Evolutionary conservation across 352 stramenopile species (phyloP).

Genomic region (Phytophthora kernoviae): DNA sequence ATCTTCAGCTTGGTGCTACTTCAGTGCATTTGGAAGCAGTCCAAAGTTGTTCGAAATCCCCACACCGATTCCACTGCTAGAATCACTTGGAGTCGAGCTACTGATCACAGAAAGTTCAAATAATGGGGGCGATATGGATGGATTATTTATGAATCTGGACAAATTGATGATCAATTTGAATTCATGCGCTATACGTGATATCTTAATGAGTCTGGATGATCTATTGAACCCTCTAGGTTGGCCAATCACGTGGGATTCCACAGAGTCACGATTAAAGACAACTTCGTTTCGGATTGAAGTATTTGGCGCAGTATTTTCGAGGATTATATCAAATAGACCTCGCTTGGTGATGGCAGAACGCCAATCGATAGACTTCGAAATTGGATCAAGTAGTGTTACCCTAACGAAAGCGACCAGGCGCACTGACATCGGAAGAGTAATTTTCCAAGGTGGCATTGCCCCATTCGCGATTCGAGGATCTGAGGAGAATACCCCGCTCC

Average conservation of each 20-base stretch:
- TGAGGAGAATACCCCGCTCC: constrained; percentile 8
- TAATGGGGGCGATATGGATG: constrained; percentile 22
- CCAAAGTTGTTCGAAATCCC: not conserved
- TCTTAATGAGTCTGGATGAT: constrained; percentile 10
- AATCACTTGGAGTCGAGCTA: constrained; percentile 32
- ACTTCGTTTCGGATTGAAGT: constrained; percentile 40
- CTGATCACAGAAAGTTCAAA: constrained; percentile 23
- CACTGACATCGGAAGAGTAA: not conserved
- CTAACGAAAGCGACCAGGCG: constrained; percentile 8
- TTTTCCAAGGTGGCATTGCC: constrained; percentile 38
- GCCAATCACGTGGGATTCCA: constrained; percentile 18
- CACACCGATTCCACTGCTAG: constrained; percentile 9
- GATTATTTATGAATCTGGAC: constrained; percentile 19
- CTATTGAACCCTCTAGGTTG: constrained; percentile 26
- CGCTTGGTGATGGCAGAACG: constrained; percentile 28
- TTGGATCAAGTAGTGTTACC: constrained; percentile 38
- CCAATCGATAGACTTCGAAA: constrained; percentile 30
- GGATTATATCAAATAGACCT: constrained; percentile 21
- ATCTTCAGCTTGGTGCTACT: constrained; percentile 25
- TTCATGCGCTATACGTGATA: constrained; percentile 9
- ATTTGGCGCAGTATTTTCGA: constrained; percentile 21
- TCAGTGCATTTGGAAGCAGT: constrained; percentile 15
- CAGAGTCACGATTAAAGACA: constrained; percentile 1
- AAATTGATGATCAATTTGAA: constrained; percentile 26
- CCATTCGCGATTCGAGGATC: constrained; percentile 15